Base-by-base conservation (phyloP, 352 stramenopile genomes). In the Pythium rhizo-oryzae region DNA sequence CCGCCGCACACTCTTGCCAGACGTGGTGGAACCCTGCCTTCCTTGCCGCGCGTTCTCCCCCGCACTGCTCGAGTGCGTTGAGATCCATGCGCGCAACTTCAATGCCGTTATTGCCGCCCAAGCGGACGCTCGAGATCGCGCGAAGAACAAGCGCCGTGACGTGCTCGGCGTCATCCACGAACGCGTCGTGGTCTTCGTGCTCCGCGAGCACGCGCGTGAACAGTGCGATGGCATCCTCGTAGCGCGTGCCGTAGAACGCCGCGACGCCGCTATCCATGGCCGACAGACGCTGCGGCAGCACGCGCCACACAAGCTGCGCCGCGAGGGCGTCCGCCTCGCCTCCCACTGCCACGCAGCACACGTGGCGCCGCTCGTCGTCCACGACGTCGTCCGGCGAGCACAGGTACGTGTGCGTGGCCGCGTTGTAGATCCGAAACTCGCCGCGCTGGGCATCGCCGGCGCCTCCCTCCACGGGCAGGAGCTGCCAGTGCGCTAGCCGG, bases 381-480 rank as follows among this genome's bases (percentile, higher is more conserved):
- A 85, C 75, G 47, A 85, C 77, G n/a, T 74, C 74, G 16, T 63
- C 72, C 9, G 81, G 79, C 21, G 81, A 71, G 56, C 88, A 86
- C 49, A 91, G 71, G 74, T 85, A 91, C 66, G 88, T 78, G 18
- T 83, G 77, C 53, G 89, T 79, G 59, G 88, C 86, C 19, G 78
- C 71, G 59, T 91, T 91, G 56, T 90, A 91, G 12, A 91, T 60
- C 13, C 74, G 78, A 74, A 89, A 91, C 23, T 85, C 72, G 64
- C 89, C 79, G 33, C 80, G 66, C 11, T 70, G 58, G 18, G 57
- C 61, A n/a, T 28, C 4, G n/a, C 37, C 41, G 30, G 11, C 4
- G n/a, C 37, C 41, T 18, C 25, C 19, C 53, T 76, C 76, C 35
- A 89, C 67, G 4, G 76, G 59, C 13, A 91, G 59, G 1, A 91